phyloP scores from a whole-genome alignment of 768 basidiomycete genomes.

The Naganishia randhawae region DNA sequence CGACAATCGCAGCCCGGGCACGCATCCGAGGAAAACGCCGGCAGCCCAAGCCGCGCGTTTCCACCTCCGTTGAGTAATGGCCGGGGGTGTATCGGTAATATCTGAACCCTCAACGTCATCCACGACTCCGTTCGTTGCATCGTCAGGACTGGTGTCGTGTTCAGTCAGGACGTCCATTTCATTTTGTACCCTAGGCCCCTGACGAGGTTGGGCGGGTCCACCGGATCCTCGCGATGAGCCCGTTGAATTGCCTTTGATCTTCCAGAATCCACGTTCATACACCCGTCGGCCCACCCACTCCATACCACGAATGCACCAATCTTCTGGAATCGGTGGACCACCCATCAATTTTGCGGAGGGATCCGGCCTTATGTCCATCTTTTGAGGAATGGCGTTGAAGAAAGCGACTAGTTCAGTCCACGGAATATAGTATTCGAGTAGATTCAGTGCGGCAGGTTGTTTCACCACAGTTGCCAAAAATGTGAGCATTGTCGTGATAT shows the following conservation, averaged over 20 bases:
- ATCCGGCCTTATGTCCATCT: constrained; percentile 42
- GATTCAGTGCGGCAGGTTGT: constrained; percentile 59
- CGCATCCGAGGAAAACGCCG: constrained; percentile 63
- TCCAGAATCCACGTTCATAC: constrained; percentile 94
- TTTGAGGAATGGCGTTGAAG: constrained; percentile 61
- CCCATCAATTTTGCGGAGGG: constrained; percentile 61
- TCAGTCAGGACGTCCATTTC: constrained; percentile 76
- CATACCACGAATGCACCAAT: constrained; percentile 93
- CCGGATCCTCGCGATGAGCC: constrained; percentile 32
- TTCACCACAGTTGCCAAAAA: constrained; percentile 77
- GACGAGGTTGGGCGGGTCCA: constrained; percentile 46
- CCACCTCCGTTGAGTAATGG: constrained; percentile 63
- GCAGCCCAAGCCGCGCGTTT: constrained; percentile 68
- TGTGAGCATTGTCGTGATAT: constrained; percentile 78
- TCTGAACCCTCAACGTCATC: constrained; percentile 60
- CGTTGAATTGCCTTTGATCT: constrained; percentile 51
- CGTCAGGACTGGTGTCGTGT: constrained; percentile 53
- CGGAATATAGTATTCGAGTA: constrained; percentile 74
- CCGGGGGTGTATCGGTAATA: constrained; percentile 50
- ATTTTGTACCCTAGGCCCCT: constrained; percentile 43
- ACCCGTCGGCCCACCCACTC: constrained; percentile 89
- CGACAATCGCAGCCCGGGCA: constrained; percentile 68
- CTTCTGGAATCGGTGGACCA: constrained; percentile 74
- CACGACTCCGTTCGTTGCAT: constrained; percentile 68
- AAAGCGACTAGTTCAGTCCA: constrained; percentile 72